A percentile compares a stretch with the other conserved stretches of the same genome.
Conservation (phyloP, 352 stramenopile genomes). For the Pseudoperonospora humuli region DNA sequence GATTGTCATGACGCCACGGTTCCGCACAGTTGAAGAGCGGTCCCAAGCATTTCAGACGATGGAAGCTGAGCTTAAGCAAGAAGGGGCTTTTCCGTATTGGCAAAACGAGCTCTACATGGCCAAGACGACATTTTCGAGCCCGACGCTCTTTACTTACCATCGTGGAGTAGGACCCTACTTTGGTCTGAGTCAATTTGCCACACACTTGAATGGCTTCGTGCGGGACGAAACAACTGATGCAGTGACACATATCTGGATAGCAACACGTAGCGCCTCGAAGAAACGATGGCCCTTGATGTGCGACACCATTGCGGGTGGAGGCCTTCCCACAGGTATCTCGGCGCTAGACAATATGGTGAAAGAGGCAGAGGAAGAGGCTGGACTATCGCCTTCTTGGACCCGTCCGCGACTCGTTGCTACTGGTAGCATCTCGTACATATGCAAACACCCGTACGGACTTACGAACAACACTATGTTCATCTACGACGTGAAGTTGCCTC, state of each 20-base stretch:
- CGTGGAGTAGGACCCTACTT: constrained; percentile 57
- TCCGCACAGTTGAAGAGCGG: constrained; percentile 24
- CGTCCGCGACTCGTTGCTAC: constrained; percentile 23
- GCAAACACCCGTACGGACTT: constrained; percentile 45
- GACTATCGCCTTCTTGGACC: constrained; percentile 33
- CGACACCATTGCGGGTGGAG: constrained; percentile 59
- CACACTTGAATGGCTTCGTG: constrained; percentile 67
- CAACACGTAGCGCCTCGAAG: constrained; percentile 41
- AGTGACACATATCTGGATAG: constrained; percentile 55
- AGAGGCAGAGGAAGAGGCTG: constrained; percentile 55
- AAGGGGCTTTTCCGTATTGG: constrained; percentile 43
- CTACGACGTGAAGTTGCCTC: constrained; percentile 53
- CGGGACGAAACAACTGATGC: constrained; percentile 15
- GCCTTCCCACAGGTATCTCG: constrained; percentile 39
- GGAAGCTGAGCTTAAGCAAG: constrained; percentile 32
- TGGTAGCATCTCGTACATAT: constrained; percentile 50
- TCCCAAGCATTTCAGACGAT: constrained; percentile 40
- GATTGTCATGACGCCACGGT: constrained; percentile 24
- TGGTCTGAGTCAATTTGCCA: constrained; percentile 56
- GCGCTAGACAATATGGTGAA: constrained; percentile 70
- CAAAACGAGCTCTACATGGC: constrained; percentile 58
- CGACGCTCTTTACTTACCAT: constrained; percentile 53
- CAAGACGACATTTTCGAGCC: constrained; percentile 34
- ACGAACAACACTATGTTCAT: constrained; percentile 67
- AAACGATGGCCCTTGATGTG: constrained; percentile 41